These are phyloP conservation scores for Hymenoscyphus infarciens DNA, from an alignment of 2,329 filamentous ascomycete genomes.

Conservation along the genomic window DNA sequence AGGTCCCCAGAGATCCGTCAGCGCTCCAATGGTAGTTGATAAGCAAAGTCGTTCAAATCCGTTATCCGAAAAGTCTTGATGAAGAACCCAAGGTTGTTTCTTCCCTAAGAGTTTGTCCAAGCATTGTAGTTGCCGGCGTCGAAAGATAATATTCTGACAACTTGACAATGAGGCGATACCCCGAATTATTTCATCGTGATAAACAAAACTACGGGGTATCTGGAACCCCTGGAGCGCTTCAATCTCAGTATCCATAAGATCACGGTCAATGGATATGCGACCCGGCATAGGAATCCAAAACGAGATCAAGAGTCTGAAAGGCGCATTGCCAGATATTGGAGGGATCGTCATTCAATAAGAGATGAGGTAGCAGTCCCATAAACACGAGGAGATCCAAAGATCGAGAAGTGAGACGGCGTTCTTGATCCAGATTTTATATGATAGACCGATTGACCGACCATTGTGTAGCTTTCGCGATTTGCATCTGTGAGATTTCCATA, in stretches of 20 bases:
- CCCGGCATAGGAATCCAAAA: constrained; percentile 17
- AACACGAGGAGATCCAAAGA: not conserved
- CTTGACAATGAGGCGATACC: not conserved
- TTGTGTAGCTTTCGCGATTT: not conserved
- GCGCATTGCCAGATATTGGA: constrained; percentile 12
- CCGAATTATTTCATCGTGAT: not conserved
- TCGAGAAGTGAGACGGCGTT: not conserved
- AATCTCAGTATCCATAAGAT: constrained; percentile 3
- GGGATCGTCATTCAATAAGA: not conserved
- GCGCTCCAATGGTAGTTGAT: constrained; percentile 11
- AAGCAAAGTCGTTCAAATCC: constrained; percentile 9
- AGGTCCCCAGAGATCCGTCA: constrained; percentile 19
- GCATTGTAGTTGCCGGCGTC: constrained; percentile 9
- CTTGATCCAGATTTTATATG: not conserved
- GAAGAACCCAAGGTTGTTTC: constrained; percentile 11
- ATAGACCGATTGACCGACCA: not conserved
- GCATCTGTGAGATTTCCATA: not conserved
- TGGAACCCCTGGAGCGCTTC: constrained; percentile 2
- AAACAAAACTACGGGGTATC: not conserved
- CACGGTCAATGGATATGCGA: constrained; percentile 16
- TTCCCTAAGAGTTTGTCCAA: constrained; percentile 10
- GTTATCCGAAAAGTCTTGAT: not conserved
- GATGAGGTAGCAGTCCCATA: not conserved
- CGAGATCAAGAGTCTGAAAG: constrained; percentile 14
- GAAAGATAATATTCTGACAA: not conserved